Base-by-base conservation (phyloP, 2,329 filamentous ascomycete genomes). In the Aspergillus ochraceus region DNA sequence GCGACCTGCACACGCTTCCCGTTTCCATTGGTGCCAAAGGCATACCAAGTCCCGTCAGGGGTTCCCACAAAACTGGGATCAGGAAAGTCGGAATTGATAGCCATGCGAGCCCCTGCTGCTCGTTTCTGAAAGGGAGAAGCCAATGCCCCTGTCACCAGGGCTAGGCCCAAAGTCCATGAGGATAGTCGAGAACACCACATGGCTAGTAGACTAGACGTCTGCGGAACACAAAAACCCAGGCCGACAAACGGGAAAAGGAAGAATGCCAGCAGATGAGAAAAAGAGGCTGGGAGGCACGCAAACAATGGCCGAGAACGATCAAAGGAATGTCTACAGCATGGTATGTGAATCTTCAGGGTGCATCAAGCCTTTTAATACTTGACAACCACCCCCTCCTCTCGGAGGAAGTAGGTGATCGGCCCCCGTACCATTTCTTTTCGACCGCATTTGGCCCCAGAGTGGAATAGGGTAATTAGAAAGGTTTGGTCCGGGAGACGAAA, bases 1-100 rank as follows among this genome's bases (percentile, higher is more conserved):
- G 86, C 86, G 3, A 84, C 77, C 64, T 86, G 86, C 6, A 88
- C 76, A 57, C 83, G 76, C 20, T 78, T 76, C 50, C 78, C 81
- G 57, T 80, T 80, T 54, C 77, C 78, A 52, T 80, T 81, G 1
- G 84, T 86, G 3, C 80, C 84, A 69, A 87, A 88, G 8, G 85
- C 82, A 64, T 87, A 85, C 79, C 82, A 88, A 2, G 72, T 76
- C 8, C 78, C 81, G 62, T 82, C 76, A 3, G 72, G 78, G 5
- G 63, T 60, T 65, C 81, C 70, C 52, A 87, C 66, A 52, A 88
- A 77, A 12, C 78, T 72, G 4, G 77, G 76, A 54, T 80, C 77
- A 1, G 77, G 73, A 56, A 79, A 79, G 46, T 79, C 70, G 22
- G 71, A 67, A 36, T 75, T 65, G 42, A 79, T 68, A 14, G 70